Base-by-base conservation (phyloP, 192 early-diverging fungal species). In the Umbelopsis sp. region DNA sequence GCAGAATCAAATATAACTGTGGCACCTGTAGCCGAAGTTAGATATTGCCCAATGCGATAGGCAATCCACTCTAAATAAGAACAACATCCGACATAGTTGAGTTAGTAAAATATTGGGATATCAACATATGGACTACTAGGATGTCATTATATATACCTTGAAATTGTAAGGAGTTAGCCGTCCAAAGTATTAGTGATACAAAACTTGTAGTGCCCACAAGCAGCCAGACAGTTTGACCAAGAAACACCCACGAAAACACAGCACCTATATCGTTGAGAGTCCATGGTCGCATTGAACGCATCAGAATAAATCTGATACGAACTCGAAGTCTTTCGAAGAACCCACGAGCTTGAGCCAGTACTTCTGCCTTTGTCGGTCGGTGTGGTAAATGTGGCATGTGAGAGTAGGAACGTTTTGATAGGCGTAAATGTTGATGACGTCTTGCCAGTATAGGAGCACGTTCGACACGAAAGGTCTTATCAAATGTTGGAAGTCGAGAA, bases 191-290 rank as follows among this genome's bases (percentile, higher is more conserved):
- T 4, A 97, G 77, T 45, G 91, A 93, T 51, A 96, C 87, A 68
- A 91, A 94, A 10, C 94, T 94, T 0, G 97, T 98, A 0, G 97
- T 97, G 9, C 92, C 94, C 3, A 92, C 85, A 14, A 98, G 73
- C 29, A 97, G 71, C 81, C 96, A 90, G n/a, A 95, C 81, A 6
- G 91, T 88, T 59, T 96, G 89, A 16, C 94, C 94, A 52, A 97
- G 80, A 74, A 95, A 89, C 7, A 94, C 79, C 95, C 95, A 98
- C 4, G 92, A 91, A 49, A 91, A 87, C 77, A 97, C 74, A 1
- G 96, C 97, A 44, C 95, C 88, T 56, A 96, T 85, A 72, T 98
- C 96, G 76, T 98, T 95, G 12, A 93, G 68, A 4, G 90, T 91
- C 88, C 88, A 93, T 0, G 90, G 90, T 6, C 90, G 85, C 73